Evolutionary conservation across 306 rosid genomes (phyloP).

Genomic region (Casuarina glauca): DNA sequence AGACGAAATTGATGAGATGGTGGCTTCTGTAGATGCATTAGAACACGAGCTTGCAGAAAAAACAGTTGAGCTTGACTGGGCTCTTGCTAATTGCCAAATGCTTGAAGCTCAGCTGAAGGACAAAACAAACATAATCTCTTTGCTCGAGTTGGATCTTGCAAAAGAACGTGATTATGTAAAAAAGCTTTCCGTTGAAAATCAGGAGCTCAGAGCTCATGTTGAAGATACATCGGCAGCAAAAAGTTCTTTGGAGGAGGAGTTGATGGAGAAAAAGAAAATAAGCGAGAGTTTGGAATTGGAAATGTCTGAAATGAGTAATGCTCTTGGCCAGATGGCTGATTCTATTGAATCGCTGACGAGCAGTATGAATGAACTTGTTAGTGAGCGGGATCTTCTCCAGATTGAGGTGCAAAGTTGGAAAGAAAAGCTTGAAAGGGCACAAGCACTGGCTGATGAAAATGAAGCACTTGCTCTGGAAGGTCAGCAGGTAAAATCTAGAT

Average conservation of each 20-base stretch:
- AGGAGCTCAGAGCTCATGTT: constrained; percentile 43
- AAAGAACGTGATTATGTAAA: constrained; percentile 41
- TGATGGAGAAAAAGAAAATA: constrained; percentile 52
- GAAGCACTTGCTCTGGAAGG: constrained; percentile 70
- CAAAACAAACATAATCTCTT: constrained; percentile 44
- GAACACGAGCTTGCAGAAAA: constrained; percentile 67
- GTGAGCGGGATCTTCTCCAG: constrained; percentile 71
- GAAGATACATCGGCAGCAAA: constrained; percentile 53
- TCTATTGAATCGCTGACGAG: constrained; percentile 46
- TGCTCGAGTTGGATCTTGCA: constrained; percentile 60
- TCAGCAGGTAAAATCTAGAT: constrained; percentile 56
- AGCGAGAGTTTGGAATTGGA: constrained; percentile 69
- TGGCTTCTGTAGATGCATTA: constrained; percentile 53
- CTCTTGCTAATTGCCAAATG: constrained; percentile 43
- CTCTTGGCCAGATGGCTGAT: constrained; percentile 57
- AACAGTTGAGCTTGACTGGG: constrained; percentile 61
- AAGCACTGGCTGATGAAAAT: constrained; percentile 62
- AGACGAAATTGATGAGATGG: constrained; percentile 66
- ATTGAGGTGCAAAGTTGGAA: constrained; percentile 50
- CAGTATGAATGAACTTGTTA: constrained; percentile 48
- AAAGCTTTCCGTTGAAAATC: constrained; percentile 46
- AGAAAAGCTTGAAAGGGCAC: constrained; percentile 60
- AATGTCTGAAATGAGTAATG: constrained; percentile 58
- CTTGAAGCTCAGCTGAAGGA: constrained; percentile 69
- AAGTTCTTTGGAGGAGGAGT: constrained; percentile 53